phyloP scores from a whole-genome alignment of 2,329 filamentous ascomycete species.

The Aspergillus calidoustus region DNA sequence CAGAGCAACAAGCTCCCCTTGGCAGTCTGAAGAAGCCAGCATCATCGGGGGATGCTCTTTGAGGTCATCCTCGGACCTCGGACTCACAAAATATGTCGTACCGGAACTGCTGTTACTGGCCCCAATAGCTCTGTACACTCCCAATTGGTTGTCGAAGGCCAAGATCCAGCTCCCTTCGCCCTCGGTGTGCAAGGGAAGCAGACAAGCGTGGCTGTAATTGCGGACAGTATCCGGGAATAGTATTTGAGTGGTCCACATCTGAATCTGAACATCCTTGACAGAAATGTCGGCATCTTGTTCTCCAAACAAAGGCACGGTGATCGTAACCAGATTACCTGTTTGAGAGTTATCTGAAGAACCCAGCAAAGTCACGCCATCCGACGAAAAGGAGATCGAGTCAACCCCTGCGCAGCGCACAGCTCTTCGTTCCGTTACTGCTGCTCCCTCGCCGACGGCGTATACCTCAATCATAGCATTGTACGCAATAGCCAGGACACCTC shows the following conservation, averaged over 20 bases:
- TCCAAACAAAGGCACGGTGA: slow-evolving; percentile 80
- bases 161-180: slow-evolving; percentile 75
- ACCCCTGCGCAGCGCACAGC: slow-evolving; percentile 79
- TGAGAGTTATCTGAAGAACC: slow-evolving; percentile 71
- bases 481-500: slow-evolving; percentile 79
- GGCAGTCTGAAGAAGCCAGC: slow-evolving; percentile 69
- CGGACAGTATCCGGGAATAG: slow-evolving; percentile 80
- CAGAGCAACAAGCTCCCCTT: slow-evolving; percentile 73
- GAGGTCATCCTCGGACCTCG: slow-evolving; percentile 51
- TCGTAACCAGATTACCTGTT: slow-evolving; percentile 72
- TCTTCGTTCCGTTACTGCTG: slow-evolving; percentile 68
- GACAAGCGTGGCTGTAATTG: slow-evolving; percentile 76
- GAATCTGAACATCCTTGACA: slow-evolving; percentile 65
- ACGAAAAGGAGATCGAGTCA: slow-evolving; percentile 75
- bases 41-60: slow-evolving; percentile 70
- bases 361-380: slow-evolving; percentile 76
- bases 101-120: slow-evolving; percentile 76
- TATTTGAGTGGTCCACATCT: slow-evolving; percentile 84
- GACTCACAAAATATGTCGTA: slow-evolving; percentile 78
- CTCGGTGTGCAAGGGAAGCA: slow-evolving; percentile 59
- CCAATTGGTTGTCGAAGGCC: slow-evolving; percentile 75
- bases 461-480: slow-evolving; percentile 91
- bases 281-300: slow-evolving; percentile 56
- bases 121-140: slow-evolving; percentile 77
- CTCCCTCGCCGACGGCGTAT: slow-evolving; percentile 70